Percentiles rank a stretch among this genome's conserved stretches.
phyloP scores from a whole-genome alignment of 2,329 filamentous ascomycete genomes.

The Rutstroemia sp. region DNA sequence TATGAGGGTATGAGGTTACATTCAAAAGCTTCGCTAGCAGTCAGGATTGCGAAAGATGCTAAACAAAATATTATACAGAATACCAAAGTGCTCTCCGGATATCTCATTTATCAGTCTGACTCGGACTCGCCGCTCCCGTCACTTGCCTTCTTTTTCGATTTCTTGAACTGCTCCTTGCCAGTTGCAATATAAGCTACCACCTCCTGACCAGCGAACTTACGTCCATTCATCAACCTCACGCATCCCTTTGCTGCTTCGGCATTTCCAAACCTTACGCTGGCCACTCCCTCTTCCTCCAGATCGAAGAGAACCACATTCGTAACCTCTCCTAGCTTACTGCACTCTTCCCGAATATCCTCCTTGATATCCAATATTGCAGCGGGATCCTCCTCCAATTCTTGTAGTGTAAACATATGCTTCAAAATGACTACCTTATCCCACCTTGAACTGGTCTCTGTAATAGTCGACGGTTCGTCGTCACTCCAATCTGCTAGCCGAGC shows the following conservation, averaged over 20 bases:
- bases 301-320: slow-evolving; percentile 92
- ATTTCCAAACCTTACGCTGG: slow-evolving; percentile 74
- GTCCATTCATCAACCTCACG: slow-evolving; percentile 68
- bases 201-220: slow-evolving; percentile 66
- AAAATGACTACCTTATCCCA: slow-evolving; percentile 81
- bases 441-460: slow-evolving; percentile 48
- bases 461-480: slow-evolving; percentile 66
- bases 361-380: slow-evolving; percentile 83
- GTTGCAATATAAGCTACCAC: slow-evolving; percentile 66
- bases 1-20: too few relatives aligned
- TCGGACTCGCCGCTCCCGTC: slow-evolving; percentile 14
- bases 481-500: slow-evolving; percentile 93
- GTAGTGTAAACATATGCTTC: slow-evolving; percentile 85
- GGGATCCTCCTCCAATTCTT: slow-evolving; percentile 79
- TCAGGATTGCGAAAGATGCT: too few relatives aligned
- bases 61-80: too few relatives aligned
- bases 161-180: slow-evolving; percentile 66
- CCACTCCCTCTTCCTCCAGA: slow-evolving; percentile 73
- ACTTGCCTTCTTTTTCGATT: slow-evolving; percentile 49
- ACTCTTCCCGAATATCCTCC: slow-evolving; percentile 88
- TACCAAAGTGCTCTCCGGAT: not conserved
- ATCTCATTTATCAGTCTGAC: not conserved
- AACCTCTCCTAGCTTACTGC: slow-evolving; percentile 75
- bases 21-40: too few relatives aligned
- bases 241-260: slow-evolving; percentile 65